Evolutionary conservation across 2,329 filamentous ascomycete genomes (phyloP).

Genomic region (Hypoxylon sp.): DNA sequence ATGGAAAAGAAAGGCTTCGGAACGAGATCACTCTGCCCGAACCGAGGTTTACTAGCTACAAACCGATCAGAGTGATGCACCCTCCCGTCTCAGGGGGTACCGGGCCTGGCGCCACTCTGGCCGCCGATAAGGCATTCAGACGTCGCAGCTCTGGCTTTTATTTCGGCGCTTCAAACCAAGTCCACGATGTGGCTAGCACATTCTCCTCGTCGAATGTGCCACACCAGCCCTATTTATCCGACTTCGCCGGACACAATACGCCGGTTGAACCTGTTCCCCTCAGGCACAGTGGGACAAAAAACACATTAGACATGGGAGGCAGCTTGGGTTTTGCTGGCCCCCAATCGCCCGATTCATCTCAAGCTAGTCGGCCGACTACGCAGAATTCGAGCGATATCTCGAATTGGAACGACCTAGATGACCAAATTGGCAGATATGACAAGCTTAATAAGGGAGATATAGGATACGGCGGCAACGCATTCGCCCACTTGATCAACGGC

Average conservation of each 20-base stretch:
- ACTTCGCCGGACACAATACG: conserved; percentile 51
- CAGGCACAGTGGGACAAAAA: conserved; percentile 49
- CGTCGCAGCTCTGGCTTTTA: conserved; percentile 68
- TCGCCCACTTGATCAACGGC: conserved; percentile 55
- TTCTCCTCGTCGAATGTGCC: conserved; percentile 43
- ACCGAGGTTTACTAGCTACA: conserved; percentile 87
- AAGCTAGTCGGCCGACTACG: conserved; percentile 50
- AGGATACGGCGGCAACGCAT: conserved; percentile 71
- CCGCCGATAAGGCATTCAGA: conserved; percentile 70
- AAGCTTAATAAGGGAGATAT: conserved; percentile 76
- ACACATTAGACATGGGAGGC: conserved; percentile 49
- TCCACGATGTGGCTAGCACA: conserved; percentile 55
- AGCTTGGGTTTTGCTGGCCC: conserved; percentile 46
- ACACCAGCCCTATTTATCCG: conserved; percentile 46
- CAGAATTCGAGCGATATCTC: conserved; percentile 53
- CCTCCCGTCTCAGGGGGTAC: conserved; percentile 53
- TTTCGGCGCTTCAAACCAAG: conserved; percentile 50
- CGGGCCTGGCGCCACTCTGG: conserved; percentile 62
- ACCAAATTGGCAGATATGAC: conserved; percentile 63
- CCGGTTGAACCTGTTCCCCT: conserved; percentile 67
- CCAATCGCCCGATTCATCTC: conserved; percentile 40
- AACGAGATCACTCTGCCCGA: conserved; percentile 93
- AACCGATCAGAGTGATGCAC: conserved; percentile 70
- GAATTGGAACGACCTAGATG: conserved; percentile 30
- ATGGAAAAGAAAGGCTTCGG: conserved; percentile 90